phyloP scores from a whole-genome alignment of 2,329 filamentous ascomycete species.

The Phyllosticta capitalensis region DNA sequence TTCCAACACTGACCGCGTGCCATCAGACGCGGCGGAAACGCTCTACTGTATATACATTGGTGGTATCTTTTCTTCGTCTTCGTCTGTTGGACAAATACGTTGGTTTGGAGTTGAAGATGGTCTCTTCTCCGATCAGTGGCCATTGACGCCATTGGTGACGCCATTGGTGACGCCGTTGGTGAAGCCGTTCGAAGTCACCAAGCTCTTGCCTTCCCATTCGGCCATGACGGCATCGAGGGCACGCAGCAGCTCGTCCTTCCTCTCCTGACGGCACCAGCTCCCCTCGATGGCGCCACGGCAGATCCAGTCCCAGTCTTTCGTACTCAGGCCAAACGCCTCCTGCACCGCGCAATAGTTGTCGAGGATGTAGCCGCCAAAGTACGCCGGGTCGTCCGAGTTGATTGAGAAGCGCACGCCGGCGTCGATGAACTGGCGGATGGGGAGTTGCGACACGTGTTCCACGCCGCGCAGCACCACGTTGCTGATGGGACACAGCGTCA shows the following conservation, averaged over 20 bases:
- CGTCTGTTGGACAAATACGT: neutral
- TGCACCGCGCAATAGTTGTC: conserved; percentile 71
- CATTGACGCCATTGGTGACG: too few relatives aligned
- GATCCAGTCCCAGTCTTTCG: conserved; percentile 59
- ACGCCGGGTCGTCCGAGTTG: conserved; percentile 66
- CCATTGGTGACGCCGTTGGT: neutral
- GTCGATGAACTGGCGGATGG: conserved; percentile 54
- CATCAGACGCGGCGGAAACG: neutral
- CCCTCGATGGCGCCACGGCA: conserved; percentile 52
- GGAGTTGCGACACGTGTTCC: conserved; percentile 44
- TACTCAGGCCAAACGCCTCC: conserved; percentile 54
- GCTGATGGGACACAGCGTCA: conserved; percentile 65
- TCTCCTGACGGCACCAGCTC: conserved; percentile 57
- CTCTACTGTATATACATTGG: neutral
- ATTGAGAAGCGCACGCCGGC: conserved; percentile 58
- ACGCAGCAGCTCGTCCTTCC: conserved; percentile 50
- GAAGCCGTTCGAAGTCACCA: neutral
- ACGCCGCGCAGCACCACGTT: conserved; percentile 58
- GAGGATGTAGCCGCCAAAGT: conserved; percentile 66
- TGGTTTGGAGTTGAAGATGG: neutral
- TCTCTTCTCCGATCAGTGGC: neutral
- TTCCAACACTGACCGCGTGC: neutral
- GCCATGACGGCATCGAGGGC: conserved; percentile 10
- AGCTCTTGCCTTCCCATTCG: conserved; percentile 1
- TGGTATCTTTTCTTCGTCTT: neutral